phyloP scores from a whole-genome alignment of 108 stramenopile genomes.

The Thalassiosira profunda region DNA sequence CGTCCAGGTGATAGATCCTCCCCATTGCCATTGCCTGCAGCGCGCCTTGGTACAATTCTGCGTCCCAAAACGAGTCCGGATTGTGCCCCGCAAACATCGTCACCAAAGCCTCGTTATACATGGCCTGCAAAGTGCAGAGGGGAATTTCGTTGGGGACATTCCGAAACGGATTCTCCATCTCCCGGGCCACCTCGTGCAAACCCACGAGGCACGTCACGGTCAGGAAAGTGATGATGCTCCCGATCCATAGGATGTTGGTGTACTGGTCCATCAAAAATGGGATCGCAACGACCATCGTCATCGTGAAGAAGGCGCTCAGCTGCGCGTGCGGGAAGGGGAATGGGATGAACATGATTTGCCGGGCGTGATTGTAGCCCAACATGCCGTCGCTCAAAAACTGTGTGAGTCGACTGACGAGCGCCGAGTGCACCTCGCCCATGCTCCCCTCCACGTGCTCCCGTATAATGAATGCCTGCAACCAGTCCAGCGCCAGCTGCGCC shows the following conservation, averaged over 20 bases:
- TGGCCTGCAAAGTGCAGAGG: constrained; percentile 63
- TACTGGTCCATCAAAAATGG: constrained; percentile 80
- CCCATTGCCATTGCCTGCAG: constrained; percentile 14
- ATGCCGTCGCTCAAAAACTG: constrained; percentile 81
- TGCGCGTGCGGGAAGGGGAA: constrained; percentile 87
- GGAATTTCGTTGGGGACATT: constrained; percentile 86
- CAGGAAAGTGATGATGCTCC: constrained; percentile 54
- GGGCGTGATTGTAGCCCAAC: constrained; percentile 74
- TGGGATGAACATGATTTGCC: constrained; percentile 81
- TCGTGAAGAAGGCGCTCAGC: constrained; percentile 59
- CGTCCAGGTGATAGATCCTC: constrained; percentile 11
- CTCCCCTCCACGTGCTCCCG: constrained; percentile 72
- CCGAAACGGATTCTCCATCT: constrained; percentile 81
- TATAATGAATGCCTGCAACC: constrained; percentile 75
- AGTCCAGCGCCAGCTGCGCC: constrained; percentile 60
- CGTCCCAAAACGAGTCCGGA: constrained; percentile 52
- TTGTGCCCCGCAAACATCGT: constrained; percentile 52
- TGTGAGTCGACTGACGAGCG: constrained; percentile 68
- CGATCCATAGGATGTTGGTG: constrained; percentile 42
- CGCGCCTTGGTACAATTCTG: constrained; percentile 29
- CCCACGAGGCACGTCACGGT: constrained; percentile 63
- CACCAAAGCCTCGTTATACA: constrained; percentile 52
- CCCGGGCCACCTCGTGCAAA: constrained; percentile 76
- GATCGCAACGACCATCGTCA: constrained; percentile 49
- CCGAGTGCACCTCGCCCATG: constrained; percentile 64